These are phyloP conservation scores for Fusarium protoensiforme DNA, from an alignment of 2,329 filamentous ascomycete genomes.

Conservation along the genomic window DNA sequence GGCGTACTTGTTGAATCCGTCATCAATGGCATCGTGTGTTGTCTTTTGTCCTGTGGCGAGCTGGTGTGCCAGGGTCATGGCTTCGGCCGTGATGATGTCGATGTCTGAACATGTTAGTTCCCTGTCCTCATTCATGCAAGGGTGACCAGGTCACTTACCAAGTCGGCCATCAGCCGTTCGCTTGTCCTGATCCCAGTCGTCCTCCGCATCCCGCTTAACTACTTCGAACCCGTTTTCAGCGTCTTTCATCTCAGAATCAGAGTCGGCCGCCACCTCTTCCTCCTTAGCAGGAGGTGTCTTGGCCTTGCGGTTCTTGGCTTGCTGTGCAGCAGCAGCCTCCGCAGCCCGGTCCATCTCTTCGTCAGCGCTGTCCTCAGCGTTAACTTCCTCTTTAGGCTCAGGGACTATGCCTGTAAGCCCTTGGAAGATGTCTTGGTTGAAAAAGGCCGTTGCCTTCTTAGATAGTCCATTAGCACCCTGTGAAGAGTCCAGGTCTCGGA, in stretches of 20 bases:
- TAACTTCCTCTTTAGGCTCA: constrained; percentile 48
- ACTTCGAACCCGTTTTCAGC: constrained; percentile 69
- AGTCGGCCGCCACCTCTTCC: constrained; percentile 41
- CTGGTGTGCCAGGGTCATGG: constrained; percentile 95
- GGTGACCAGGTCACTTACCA: constrained; percentile 54
- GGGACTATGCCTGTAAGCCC: constrained; percentile 77
- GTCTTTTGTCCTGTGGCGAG: constrained; percentile 88
- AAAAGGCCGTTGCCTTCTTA: constrained; percentile 82
- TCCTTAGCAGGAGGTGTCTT: constrained; percentile 13
- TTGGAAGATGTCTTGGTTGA: constrained; percentile 94
- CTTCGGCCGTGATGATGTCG: constrained; percentile 98
- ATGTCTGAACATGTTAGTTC: constrained; percentile 68
- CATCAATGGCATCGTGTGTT: constrained; percentile 83
- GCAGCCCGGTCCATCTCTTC: constrained; percentile 49
- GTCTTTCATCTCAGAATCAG: constrained; percentile 50
- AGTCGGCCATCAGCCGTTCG: constrained; percentile 71
- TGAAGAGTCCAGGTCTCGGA: constrained; percentile 51
- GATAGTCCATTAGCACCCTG: constrained; percentile 34
- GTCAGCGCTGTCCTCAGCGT: constrained; percentile 39
- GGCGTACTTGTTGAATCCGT: constrained; percentile 91
- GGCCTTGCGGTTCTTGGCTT: constrained; percentile 43
- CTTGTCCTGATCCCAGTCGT: constrained; percentile 76
- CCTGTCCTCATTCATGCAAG: no score
- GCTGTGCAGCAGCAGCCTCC: constrained; percentile 38
- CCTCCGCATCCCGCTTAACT: constrained; percentile 61